These are phyloP conservation scores for Venturia pyrina DNA, from an alignment of 2,329 filamentous ascomycete genomes.

Conservation along the genomic window DNA sequence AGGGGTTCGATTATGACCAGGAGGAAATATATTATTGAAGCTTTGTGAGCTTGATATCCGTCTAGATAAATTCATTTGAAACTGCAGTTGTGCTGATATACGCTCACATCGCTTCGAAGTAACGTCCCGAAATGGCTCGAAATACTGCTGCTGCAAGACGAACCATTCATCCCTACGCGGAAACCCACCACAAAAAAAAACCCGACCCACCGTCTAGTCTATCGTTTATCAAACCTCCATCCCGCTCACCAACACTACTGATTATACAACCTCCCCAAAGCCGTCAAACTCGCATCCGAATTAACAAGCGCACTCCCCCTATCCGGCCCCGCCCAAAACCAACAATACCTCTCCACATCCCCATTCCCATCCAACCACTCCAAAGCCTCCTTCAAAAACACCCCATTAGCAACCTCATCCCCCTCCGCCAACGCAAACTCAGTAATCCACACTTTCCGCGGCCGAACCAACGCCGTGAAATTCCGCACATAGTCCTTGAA, in stretches of 20 bases:
- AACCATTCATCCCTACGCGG: no score
- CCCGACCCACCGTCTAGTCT: no score
- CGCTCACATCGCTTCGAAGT: no score
- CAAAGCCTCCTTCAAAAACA: slow-evolving; percentile 3
- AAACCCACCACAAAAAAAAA: no score
- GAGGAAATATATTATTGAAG: no score
- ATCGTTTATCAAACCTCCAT: no score
- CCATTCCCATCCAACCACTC: slow-evolving; percentile 2
- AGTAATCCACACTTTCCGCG: slow-evolving; percentile 9
- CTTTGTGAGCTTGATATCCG: no score
- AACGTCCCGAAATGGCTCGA: no score
- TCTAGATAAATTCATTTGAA: no score
- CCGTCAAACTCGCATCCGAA: slow-evolving; percentile 1
- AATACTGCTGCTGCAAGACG: no score
- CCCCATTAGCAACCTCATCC: background rate
- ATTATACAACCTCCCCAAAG: background rate
- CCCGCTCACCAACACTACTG: background rate
- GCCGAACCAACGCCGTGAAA: background rate
- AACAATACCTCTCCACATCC: slow-evolving; percentile 9
- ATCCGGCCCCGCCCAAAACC: background rate
- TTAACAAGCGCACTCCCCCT: background rate
- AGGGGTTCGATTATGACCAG: no score
- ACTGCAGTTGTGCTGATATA: no score
- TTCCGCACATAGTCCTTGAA: background rate
- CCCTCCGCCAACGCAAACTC: background rate